Base-by-base conservation (phyloP, 495 filamentous ascomycete species). In the Trichoderma asperelloides region DNA sequence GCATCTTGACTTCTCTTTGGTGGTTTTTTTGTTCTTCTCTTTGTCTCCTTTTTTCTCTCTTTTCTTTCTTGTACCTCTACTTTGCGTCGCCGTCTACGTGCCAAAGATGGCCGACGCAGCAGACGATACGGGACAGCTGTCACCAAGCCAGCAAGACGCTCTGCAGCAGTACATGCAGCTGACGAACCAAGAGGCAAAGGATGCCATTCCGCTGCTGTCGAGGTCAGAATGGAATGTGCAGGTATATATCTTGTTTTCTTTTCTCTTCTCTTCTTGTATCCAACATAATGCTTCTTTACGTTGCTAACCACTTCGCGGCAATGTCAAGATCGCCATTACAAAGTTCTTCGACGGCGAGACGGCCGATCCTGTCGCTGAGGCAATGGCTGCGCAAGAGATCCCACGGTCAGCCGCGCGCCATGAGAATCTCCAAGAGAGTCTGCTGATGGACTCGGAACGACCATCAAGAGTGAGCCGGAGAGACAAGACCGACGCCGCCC, bases 291-390 rank as follows among this genome's bases (percentile, higher is more conserved):
- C 15, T 16, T 47, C 43, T 5, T n/a, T n/a, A 47, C 43, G 8
- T 51, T 30, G 25, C 55, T 60, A 33, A 60, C 55, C 25, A 12
- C 9, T 25, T 25, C 27, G 13, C 27, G 7, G 27, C 25, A 30
- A 18, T 30, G 25, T 60, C 13, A 1, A 98, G 89, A 96, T 98
- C 69, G 95, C 95, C 40, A 91, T 98, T 64, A 85, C 95, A 63
- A 94, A 94, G 72, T 98, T 98, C 85, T 98, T 97, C 74, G 95
- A 98, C 74, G 95, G 96, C 64, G 96, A 98, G 77, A 86, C 88
- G 5, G 85, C 91, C 43, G 91, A 96, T 73, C 88, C 86, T 6
- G 80, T 94, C 7, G 91, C 91, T 70, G 90, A 92, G 78, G 88
- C 91, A 68, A 80, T 88, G 64, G 85, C 88, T 43, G 83, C 87